Percentiles rank a stretch among this genome's conserved stretches.
phyloP scores from a whole-genome alignment of 768 basidiomycete genomes.

The Termitomyces heimii region DNA sequence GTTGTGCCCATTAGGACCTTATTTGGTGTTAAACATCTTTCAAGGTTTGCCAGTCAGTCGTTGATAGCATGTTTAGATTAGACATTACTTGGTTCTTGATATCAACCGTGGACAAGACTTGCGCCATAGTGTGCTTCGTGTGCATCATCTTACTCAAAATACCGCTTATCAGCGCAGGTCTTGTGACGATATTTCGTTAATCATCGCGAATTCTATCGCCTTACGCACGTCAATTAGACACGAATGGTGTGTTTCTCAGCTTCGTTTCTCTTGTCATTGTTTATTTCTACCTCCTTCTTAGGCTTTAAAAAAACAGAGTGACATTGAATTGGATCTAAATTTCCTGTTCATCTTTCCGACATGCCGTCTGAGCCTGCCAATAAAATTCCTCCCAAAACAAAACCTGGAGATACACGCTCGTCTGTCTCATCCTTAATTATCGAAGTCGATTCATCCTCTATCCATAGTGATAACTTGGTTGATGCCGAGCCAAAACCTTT shows the following conservation, averaged over 20 bases:
- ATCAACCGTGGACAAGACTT: slow-evolving; percentile 6
- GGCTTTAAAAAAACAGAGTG: not conserved
- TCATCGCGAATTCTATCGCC: not conserved
- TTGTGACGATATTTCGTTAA: not conserved
- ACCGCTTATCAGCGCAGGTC: not conserved
- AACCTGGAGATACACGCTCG: not conserved
- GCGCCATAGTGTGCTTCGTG: slow-evolving; percentile 16
- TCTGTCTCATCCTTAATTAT: not conserved
- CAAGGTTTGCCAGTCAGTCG: not conserved
- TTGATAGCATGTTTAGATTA: not conserved
- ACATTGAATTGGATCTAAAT: not conserved
- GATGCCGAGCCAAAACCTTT: slow-evolving; percentile 31
- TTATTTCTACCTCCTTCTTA: not conserved
- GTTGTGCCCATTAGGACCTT: not conserved
- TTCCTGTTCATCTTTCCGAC: not conserved
- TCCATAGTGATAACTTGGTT: slow-evolving; percentile 22
- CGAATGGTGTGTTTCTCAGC: slow-evolving; percentile 16
- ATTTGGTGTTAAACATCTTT: not conserved
- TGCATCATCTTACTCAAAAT: slow-evolving; percentile 6
- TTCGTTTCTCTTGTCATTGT: slow-evolving; percentile 6
- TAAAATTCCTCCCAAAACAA: not conserved
- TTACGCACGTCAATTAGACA: not conserved
- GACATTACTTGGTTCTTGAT: not conserved
- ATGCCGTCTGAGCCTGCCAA: slow-evolving; percentile 1
- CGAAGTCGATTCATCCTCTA: slow-evolving; percentile 12